Conservation (phyloP, 768 basidiomycete species). For the Lactifluus hygrophoroides region DNA sequence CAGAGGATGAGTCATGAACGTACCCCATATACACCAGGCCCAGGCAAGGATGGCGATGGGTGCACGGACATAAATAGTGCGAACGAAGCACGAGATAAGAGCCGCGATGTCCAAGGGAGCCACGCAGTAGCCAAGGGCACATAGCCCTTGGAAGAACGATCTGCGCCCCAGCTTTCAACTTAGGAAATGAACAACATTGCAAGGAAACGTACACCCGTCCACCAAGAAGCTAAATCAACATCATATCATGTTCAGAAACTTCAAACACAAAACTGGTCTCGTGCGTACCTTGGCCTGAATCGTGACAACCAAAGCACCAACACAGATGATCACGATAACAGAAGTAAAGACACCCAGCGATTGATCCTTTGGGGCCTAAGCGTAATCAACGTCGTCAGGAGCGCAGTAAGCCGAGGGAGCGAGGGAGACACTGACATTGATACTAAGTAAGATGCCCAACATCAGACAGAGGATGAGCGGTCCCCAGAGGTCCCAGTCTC, state of each 20-base stretch:
- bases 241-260: background rate
- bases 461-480: constrained; percentile 77
- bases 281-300: constrained; percentile 82
- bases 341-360: constrained; percentile 86
- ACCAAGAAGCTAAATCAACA: constrained; percentile 53
- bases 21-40: constrained; percentile 98
- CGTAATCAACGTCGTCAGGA: background rate
- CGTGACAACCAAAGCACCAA: constrained; percentile 87
- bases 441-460: constrained; percentile 76
- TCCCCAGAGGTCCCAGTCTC: constrained; percentile 99
- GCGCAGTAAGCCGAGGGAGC: background rate
- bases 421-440: constrained; percentile 47
- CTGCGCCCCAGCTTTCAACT: constrained; percentile 29
- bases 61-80: constrained; percentile 74
- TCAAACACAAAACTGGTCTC: background rate
- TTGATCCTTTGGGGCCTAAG: constrained; percentile 74
- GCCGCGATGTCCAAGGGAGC: constrained; percentile 91
- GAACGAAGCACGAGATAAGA: constrained; percentile 77
- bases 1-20: constrained; percentile 21
- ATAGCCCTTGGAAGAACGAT: constrained; percentile 94
- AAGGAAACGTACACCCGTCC: constrained; percentile 60
- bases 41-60: constrained; percentile 82
- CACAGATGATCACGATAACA: constrained; percentile 86
- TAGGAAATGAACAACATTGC: background rate
- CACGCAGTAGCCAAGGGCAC: constrained; percentile 91